Conservation (phyloP, 768 basidiomycete species). For the Terana coerulea region DNA sequence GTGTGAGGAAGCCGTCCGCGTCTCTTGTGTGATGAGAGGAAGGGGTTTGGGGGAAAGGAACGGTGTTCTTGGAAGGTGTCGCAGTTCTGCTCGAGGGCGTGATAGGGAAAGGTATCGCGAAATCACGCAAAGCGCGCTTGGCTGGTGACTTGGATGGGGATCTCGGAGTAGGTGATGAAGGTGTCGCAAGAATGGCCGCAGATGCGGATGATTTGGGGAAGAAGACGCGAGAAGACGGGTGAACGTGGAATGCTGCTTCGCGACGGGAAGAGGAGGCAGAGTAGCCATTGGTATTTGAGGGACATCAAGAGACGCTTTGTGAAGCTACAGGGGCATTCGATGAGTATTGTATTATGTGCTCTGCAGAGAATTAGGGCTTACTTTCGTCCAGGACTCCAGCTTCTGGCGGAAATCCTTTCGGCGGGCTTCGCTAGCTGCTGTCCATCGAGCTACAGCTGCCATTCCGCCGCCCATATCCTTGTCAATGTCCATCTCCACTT, state of each 20-base stretch:
- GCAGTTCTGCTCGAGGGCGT: conserved; percentile 33
- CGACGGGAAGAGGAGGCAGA: conserved; percentile 53
- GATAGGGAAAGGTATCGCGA: conserved; percentile 48
- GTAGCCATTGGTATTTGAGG: conserved; percentile 64
- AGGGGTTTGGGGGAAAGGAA: conserved; percentile 62
- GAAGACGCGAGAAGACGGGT: conserved; percentile 69
- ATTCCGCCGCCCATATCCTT: conserved; percentile 80
- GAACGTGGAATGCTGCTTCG: conserved; percentile 58
- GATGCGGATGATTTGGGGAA: conserved; percentile 50
- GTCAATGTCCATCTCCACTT: conserved; percentile 83
- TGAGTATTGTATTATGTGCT: background rate
- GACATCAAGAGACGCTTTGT: conserved; percentile 37
- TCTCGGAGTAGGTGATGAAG: conserved; percentile 28
- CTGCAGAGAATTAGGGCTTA: conserved; percentile 26
- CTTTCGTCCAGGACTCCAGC: conserved; percentile 62
- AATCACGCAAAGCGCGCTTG: conserved; percentile 32
- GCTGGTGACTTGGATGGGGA: conserved; percentile 30
- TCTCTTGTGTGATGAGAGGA: conserved; percentile 31
- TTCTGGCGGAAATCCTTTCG: conserved; percentile 55
- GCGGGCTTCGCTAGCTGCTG: conserved; percentile 61
- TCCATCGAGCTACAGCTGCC: conserved; percentile 88
- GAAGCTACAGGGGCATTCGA: conserved; percentile 38
- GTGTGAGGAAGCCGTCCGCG: conserved; percentile 32
- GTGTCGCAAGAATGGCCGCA: conserved; percentile 27
- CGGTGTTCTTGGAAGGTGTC: conserved; percentile 44